Conservation (phyloP, 2,329 filamentous ascomycete genomes). For the Colletotrichum higginsianum region DNA sequence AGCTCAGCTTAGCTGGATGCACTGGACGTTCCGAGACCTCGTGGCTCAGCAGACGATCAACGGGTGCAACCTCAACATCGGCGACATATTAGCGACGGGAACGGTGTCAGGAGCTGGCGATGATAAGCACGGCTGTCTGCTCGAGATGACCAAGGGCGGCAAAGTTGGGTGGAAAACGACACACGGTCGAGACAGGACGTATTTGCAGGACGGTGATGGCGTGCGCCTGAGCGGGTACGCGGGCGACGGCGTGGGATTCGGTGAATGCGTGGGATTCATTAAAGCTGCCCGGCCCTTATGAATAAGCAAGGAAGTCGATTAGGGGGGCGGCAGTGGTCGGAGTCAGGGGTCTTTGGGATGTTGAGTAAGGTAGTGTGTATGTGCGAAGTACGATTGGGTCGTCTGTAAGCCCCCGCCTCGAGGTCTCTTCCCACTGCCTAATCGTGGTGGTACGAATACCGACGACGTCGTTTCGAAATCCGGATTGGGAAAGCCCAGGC, state of each 20-base stretch:
- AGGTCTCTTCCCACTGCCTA: slow-evolving; percentile 9
- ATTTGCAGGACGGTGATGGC: slow-evolving; percentile 58
- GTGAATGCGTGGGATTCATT: slow-evolving; percentile 52
- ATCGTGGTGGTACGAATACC: not conserved
- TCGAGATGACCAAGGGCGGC: slow-evolving; percentile 57
- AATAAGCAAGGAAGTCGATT: slow-evolving; percentile 16
- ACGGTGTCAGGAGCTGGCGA: slow-evolving; percentile 56
- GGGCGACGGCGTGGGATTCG: slow-evolving; percentile 60
- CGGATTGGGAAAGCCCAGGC: slow-evolving; percentile 6
- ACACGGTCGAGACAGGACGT: slow-evolving; percentile 52
- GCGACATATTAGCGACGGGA: slow-evolving; percentile 59
- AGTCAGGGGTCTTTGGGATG: not conserved
- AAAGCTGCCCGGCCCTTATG: slow-evolving; percentile 30
- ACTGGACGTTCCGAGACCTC: slow-evolving; percentile 57
- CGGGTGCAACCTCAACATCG: slow-evolving; percentile 55
- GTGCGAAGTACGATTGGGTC: not conserved
- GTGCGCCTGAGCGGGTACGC: slow-evolving; percentile 55
- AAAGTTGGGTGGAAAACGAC: slow-evolving; percentile 47
- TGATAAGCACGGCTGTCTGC: slow-evolving; percentile 56
- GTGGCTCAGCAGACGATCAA: slow-evolving; percentile 55
- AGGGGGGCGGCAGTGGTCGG: not conserved
- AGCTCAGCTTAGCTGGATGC: slow-evolving; percentile 51
- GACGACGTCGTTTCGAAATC: slow-evolving; percentile 15
- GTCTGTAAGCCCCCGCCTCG: slow-evolving; percentile 15
- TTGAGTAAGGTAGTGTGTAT: not conserved